Base-by-base conservation (phyloP, 495 filamentous ascomycete genomes). In the Podospora appendiculata region DNA sequence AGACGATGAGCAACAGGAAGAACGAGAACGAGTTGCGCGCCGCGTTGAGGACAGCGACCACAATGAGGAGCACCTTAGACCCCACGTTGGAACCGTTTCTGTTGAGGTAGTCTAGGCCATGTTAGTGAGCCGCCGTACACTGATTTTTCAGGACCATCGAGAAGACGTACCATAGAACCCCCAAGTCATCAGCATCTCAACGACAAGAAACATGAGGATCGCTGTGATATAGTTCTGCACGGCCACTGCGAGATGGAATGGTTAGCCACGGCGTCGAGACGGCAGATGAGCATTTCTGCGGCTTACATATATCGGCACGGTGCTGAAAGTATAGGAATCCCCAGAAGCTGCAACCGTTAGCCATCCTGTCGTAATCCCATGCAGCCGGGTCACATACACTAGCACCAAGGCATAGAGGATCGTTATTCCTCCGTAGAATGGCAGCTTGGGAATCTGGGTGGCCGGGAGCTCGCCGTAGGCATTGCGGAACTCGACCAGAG, bases 201-300 rank as follows among this genome's bases (percentile, higher is more conserved):
- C 67, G 10, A 95, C 86, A 33, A 99, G 77, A 75, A 99, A 97
- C 41, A 92, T 83, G 35, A 99, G 73, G 55, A 96, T 99, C 13
- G 93, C 93, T 6, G 94, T 97, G 59, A 99, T 96, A 67, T 99
- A 97, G 66, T 99, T 97, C 67, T 99, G 93, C n/a, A 99, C 93
- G 13, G 93, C 85, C 57, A 98, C 84, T 89, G 57, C 13, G 25
- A 38, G 17, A 41, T 6, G 32, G 58, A 16, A 41, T 6, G 32
- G 58, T 79, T 66, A 82, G 75, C 52, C 35, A 41, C 19, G 35
- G 17, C 34, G 50, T 16, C 14, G 25, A 32, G 11, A 13, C 42
- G 17, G 8, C 13, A 25, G 9, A 44, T 6, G 44, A 18, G 4
- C 12, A 13, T 14, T 16, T 13, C 2, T 17, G 35, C 39, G 25